A percentile compares a stretch with the other conserved stretches of the same genome.
phyloP scores from a whole-genome alignment of 164 flowering plant species.

The Vitis rotundifolia region DNA sequence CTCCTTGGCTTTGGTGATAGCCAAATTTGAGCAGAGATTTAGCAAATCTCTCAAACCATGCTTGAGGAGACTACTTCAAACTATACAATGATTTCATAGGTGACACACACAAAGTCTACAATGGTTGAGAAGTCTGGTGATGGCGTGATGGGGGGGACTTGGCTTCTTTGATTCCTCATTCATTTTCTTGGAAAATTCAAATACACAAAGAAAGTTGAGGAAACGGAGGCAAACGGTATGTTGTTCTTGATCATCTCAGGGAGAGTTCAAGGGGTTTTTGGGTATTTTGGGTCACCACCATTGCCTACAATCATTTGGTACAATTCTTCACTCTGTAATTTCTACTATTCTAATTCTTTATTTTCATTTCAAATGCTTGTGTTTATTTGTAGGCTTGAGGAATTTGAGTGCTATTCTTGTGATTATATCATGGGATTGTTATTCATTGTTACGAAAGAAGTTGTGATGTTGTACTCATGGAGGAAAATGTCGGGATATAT shows the following conservation, averaged over 20 bases:
- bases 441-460: too few species aligned
- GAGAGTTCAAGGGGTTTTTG: neutral
- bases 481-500: too few species aligned
- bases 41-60: too few species aligned
- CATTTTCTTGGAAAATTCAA: neutral
- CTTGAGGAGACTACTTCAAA: too few species aligned
- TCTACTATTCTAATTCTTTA: neutral
- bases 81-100: neutral
- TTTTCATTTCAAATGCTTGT: neutral
- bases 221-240: too few species aligned
- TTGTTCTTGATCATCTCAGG: neutral
- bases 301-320: slow-evolving; percentile 11
- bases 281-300: too few species aligned
- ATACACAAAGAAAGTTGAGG: too few species aligned
- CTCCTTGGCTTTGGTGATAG: too few species aligned
- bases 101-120: slow-evolving; percentile 3
- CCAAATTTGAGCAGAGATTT: too few species aligned
- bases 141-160: slow-evolving; percentile 49
- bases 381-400: neutral
- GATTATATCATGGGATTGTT: too few species aligned
- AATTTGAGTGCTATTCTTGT: too few species aligned
- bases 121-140: slow-evolving; percentile 38
- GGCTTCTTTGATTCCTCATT: slow-evolving; percentile 37
- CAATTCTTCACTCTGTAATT: neutral
- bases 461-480: too few species aligned